Evolutionary conservation across 2,329 filamentous ascomycete species (phyloP).

Genomic region (Ophiocordyceps robertsii): DNA sequence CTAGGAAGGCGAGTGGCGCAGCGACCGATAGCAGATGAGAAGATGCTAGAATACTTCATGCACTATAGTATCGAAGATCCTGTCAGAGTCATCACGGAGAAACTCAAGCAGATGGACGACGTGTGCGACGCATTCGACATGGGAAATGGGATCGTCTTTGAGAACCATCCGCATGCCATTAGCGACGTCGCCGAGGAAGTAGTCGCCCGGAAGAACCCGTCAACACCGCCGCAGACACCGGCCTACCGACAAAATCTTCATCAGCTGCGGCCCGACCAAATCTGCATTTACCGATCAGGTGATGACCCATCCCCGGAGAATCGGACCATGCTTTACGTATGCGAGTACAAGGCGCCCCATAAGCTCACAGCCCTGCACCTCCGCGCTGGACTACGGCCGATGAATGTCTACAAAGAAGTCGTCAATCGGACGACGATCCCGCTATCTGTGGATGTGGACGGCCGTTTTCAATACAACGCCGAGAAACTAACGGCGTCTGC

Average conservation of each 20-base stretch:
- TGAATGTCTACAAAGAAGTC: constrained; percentile 27
- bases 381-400: constrained; percentile 23
- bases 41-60: too few relatives aligned
- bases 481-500: constrained; percentile 25
- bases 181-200: constrained; percentile 8
- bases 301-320: constrained; percentile 2
- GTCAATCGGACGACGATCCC: constrained; percentile 13
- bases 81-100: too few relatives aligned
- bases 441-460: constrained; percentile 12
- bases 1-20: too few relatives aligned
- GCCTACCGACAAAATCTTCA: constrained; percentile 6
- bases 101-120: constrained; percentile 6
- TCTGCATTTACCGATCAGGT: constrained; percentile 10
- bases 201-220: neutral
- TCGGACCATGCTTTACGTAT: constrained; percentile 15
- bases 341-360: constrained; percentile 33
- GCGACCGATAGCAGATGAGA: too few relatives aligned
- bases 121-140: constrained; percentile 10
- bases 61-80: too few relatives aligned
- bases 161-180: constrained; percentile 15
- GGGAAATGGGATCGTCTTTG: constrained; percentile 16
- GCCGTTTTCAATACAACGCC: constrained; percentile 19
- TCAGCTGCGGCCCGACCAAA: constrained; percentile 18
- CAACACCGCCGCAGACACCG: constrained; percentile 5
- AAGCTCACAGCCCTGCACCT: constrained; percentile 30